Evolutionary conservation across 129 eudicot species (phyloP), one percentile per base, ranked within the genome.

Genomic region (Helianthus tuberosus): DNA sequence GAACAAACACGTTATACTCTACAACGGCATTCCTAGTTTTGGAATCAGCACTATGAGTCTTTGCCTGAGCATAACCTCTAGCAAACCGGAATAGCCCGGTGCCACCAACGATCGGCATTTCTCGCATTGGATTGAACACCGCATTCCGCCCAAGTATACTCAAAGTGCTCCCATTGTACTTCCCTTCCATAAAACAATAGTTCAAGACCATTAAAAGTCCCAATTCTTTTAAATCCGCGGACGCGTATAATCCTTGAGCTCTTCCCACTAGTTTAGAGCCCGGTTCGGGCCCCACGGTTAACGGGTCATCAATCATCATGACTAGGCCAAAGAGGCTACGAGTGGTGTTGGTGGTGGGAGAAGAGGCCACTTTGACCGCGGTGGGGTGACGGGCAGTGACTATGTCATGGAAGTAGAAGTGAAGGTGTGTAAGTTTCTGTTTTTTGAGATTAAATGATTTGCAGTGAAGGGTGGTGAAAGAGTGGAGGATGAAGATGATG

Each of bases 221-320:
- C 1, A n/a, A 1, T 0, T 73, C 73, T 2, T 47, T 49, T 25
- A 54, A 63, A n/a, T 64, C 53, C 3, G 86, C 81, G 2, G 77
- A 74, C 2, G 83, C 83, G n/a, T 84, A 84, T 12, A 84, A 73
- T 23, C 89, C 89, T 44, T 84, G 89, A 6, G 85, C 88, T 47
- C 82, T 52, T n/a, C 85, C 89, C 25, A 84, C 72, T 1, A 76
- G 38, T 75, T 77, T 81, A 29, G 85, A 84, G 3, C 35, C 59
- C 12, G 51, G 66, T 11, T 84, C 85, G 0, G 85, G 85, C 0
- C 80, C 79, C 10, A 77, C 78, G 3, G 88, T 84, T 36, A 84
- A 14, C 10, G 85, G 85, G 63, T 84, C 80, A 43, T 84, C 88
- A 6, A 84, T 80, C 69, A 84, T 69, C 38, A 62, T 50, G 6